Base-by-base conservation (phyloP, 1,139 yeast species). In the Torulaspora globosa region DNA sequence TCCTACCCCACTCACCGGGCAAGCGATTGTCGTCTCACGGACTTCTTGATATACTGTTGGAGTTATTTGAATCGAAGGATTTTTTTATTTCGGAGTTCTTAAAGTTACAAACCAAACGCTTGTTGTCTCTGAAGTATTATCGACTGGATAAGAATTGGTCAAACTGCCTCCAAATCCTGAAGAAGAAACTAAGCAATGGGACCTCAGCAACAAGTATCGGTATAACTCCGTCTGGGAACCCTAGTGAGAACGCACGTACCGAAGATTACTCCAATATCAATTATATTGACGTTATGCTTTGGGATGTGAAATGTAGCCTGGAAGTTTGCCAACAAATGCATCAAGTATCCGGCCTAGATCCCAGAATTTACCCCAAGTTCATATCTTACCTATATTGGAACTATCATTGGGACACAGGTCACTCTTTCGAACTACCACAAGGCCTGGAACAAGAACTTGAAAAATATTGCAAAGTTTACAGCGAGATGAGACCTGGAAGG, bases 211-310 rank as follows among this genome's bases (percentile, higher is more conserved):
- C 38, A 39, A 34, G 15, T 23, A 27, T 28, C 26, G 40, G 29
- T 15, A 19, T 35, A 19, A 30, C 40, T n/a, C 41, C 33, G 14
- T 24, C 33, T 5, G 42, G 36, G n/a, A 33, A 37, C 15, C 30
- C 29, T 7, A 29, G 41, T 31, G 45, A 31, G 19, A 28, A 36
- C 18, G 30, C 33, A 7, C 32, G 27, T 23, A 48, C 50, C 46
- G 50, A 57, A 43, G 53, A 54, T 27, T 46, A 43, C 36, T 43
- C 46, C 63, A 71, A 46, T 84, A 82, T 90, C 54, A 76, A 76
- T 38, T 78, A 79, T 36, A 70, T 90, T 46, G 95, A 87, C 60
- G 87, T 92, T 7, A 92, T 92, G 98, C 72, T 89, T 23, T 70
- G 78, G 38, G 98, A 92, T 64, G 74, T 90, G 26, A 59, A 68